phyloP scores from a whole-genome alignment of 768 basidiomycete genomes.

The Boletus pseudo-olivaceus region DNA sequence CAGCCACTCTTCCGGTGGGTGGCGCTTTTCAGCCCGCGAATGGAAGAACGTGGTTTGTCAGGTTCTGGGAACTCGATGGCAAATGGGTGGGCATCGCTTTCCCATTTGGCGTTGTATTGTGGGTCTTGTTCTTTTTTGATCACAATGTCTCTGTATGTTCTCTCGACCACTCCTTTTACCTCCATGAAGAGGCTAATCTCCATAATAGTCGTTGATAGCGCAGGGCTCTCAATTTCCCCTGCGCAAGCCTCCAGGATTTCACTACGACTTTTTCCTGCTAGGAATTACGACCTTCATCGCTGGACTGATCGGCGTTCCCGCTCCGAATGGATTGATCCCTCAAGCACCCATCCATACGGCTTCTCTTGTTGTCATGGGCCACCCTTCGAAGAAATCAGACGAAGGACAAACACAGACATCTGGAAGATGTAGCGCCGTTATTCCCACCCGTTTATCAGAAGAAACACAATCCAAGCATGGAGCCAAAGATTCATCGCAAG shows the following conservation, averaged over 20 bases:
- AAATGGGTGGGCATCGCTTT: slow-evolving; percentile 90
- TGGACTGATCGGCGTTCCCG: slow-evolving; percentile 80
- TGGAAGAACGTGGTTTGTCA: slow-evolving; percentile 78
- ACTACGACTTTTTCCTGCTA: slow-evolving; percentile 87
- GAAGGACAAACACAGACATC: slow-evolving; percentile 25
- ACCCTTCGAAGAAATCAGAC: slow-evolving; percentile 36
- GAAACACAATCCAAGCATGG: slow-evolving; percentile 21
- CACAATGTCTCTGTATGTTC: slow-evolving; percentile 79
- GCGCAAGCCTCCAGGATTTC: slow-evolving; percentile 84
- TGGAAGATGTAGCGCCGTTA: background rate
- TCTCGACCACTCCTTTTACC: background rate
- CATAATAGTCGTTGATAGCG: slow-evolving; percentile 76
- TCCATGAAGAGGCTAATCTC: background rate
- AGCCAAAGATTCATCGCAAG: slow-evolving; percentile 25
- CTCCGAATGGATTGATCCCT: slow-evolving; percentile 81
- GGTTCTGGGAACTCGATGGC: slow-evolving; percentile 82
- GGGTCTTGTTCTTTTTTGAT: slow-evolving; percentile 93
- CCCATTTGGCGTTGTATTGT: slow-evolving; percentile 85
- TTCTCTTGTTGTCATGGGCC: slow-evolving; percentile 70
- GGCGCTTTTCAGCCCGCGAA: slow-evolving; percentile 68
- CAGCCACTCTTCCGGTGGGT: slow-evolving; percentile 64
- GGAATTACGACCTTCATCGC: slow-evolving; percentile 89
- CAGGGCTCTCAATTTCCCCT: slow-evolving; percentile 88
- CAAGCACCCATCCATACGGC: slow-evolving; percentile 93
- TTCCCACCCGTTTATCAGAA: slow-evolving; percentile 8